Base-by-base conservation (phyloP, 306 rosid genomes). In the Rosa persica region DNA sequence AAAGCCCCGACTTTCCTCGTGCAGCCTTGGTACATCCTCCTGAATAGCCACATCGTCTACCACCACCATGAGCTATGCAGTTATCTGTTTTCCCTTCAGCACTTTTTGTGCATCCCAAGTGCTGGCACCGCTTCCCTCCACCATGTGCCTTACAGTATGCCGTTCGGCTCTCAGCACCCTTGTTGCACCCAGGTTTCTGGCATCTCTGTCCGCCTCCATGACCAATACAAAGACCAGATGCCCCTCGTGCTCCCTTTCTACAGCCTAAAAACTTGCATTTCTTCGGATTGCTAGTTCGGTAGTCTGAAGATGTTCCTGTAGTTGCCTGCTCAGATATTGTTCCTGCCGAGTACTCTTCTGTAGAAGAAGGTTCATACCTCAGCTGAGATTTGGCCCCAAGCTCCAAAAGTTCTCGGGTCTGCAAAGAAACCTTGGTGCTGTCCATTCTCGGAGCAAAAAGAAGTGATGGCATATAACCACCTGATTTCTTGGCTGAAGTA, bases 171-270 rank as follows among this genome's bases (percentile, higher is more conserved):
- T 95, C 99, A 20, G 99, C 89, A 72, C 99, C 99, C 85, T 93
- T 95, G 89, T 90, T 91, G 89, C 99, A 95, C 60, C 98, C 98
- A 9, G 90, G 96, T 86, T 93, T 95, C 80, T 90, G 96, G 83
- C 99, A 95, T 88, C 99, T 95, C 81, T 93, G 98, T 65, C 99
- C 99, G 72, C 99, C 99, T 52, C 99, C 99, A 77, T 95, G 99
- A 65, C 98, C 98, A 79, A 95, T 95, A 82, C 99, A 95, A 77
- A 95, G 97, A 73, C 99, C 99, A 9, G 99, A 85, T 78, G 93
- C 96, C 78, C 98, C 98, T 69, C 98, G 89, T 68, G 98, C 98
- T 61, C 98, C 98, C 85, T 91, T 93, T 44, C 79, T 66, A 55
- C 98, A 93, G 67, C 97, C 93, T 42, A 85, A 68, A 76, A 81